Base-by-base conservation (phyloP, 1,284 basidiomycete genomes). In the Cerrena zonata region DNA sequence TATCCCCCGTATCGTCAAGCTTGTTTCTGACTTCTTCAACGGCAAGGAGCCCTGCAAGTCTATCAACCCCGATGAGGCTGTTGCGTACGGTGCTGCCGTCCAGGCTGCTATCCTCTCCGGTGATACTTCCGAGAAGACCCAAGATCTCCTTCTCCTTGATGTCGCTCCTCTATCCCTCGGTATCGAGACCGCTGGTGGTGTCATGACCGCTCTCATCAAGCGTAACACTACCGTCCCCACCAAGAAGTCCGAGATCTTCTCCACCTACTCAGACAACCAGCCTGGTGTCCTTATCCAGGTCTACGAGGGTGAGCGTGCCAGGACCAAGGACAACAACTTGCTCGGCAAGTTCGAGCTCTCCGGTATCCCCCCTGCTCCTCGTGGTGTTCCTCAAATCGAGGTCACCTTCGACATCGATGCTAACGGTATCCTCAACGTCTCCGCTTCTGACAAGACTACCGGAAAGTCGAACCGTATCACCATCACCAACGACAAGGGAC, bases 51-150 rank as follows among this genome's bases (percentile, higher is more conserved):
- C 89, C 65, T 91, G 91, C 81, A 91, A 91, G 79, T 88, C 82
- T 70, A 99, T 99, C 82, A 99, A 99, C 86, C 96, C 96, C 56
- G 95, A 99, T 65, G 96, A 99, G 78, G 96, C 96, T 55, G 95
- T 99, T 59, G 95, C 96, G 37, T 97, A 97, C 74, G 96, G 96
- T 80, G 96, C 95, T 60, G 94, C 96, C 58, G 95, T 99, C 64
- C 96, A 99, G 78, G 95, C 94, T 55, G 95, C 94, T 65, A 96
- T 99, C 64, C 88, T 99, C 55, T 91, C 94, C 27, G 96, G 96
- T 68, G 93, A 97, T 72, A 96, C 93, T 34, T 96, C 94, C 1
- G 94, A 98, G 80, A 96, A 94, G 80, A 96, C 92, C 43, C 91
- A 94, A 72, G 94, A 96, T 69, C 80, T 99, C 54, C 86, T 99